A percentile compares a stretch with the other conserved stretches of the same genome.
phyloP scores from a whole-genome alignment of 2,329 filamentous ascomycete species.

The Botrytis medusae region DNA sequence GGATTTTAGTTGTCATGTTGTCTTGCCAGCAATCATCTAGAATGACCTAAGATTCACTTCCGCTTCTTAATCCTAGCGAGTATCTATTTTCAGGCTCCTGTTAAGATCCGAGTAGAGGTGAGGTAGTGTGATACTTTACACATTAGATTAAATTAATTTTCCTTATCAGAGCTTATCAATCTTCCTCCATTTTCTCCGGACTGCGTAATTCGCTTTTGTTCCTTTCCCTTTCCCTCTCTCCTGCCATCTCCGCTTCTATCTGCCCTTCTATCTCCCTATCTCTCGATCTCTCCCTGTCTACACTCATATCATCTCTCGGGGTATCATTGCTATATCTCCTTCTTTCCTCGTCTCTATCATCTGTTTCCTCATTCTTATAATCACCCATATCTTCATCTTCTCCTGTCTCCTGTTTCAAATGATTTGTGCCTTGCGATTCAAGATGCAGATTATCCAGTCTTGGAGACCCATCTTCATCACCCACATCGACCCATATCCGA shows the following conservation, averaged over 20 bases:
- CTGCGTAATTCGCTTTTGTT: slow-evolving; percentile 17
- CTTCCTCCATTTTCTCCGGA: slow-evolving; percentile 28
- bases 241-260: too few relatives aligned
- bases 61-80: too few relatives aligned
- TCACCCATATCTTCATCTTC: slow-evolving; percentile 23
- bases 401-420: slow-evolving; percentile 24
- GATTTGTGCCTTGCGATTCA: slow-evolving; percentile 15
- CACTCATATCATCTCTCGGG: slow-evolving; percentile 30
- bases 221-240: slow-evolving; percentile 19
- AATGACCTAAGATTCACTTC: neutral
- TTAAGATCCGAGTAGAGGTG: too few relatives aligned
- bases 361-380: slow-evolving; percentile 20
- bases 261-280: neutral
- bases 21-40: neutral
- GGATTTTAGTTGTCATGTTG: fast-evolving
- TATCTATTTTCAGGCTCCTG: neutral
- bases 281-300: slow-evolving; percentile 18
- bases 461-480: slow-evolving; percentile 29
- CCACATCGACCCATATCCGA: slow-evolving; percentile 57
- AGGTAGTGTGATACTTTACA: neutral
- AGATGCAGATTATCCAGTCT: slow-evolving; percentile 27
- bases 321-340: slow-evolving; percentile 33
- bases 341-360: slow-evolving; percentile 24
- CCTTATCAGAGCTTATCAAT: slow-evolving; percentile 15
- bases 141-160: neutral